Evolutionary conservation across 2,329 filamentous ascomycete genomes (phyloP).

Genomic region (Huntiella abstrusa): DNA sequence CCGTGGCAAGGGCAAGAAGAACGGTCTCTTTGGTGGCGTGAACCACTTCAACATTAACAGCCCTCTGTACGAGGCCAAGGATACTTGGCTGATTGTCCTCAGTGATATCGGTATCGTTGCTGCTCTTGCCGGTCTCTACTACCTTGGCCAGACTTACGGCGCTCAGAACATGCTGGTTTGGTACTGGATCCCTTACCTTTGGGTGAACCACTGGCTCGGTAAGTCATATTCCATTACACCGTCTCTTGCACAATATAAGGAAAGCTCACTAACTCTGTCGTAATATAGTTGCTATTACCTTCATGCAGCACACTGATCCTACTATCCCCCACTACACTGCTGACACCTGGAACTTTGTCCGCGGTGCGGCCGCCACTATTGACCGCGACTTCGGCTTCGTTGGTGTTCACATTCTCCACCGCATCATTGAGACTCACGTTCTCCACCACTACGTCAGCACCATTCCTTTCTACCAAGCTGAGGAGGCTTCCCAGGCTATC

Average conservation of each 20-base stretch:
- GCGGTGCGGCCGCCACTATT: slow-evolving; percentile 85
- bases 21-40: slow-evolving; percentile 62
- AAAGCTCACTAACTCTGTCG: neutral
- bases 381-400: slow-evolving; percentile 96
- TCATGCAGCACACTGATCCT: slow-evolving; percentile 91
- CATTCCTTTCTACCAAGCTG: slow-evolving; percentile 79
- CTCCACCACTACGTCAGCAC: slow-evolving; percentile 93
- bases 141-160: slow-evolving; percentile 59
- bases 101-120: slow-evolving; percentile 68
- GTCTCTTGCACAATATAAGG: neutral
- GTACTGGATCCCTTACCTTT: slow-evolving; percentile 89
- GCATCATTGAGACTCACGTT: slow-evolving; percentile 94
- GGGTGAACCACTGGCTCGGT: slow-evolving; percentile 99
- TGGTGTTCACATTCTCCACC: slow-evolving; percentile 76
- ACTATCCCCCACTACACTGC: slow-evolving; percentile 80
- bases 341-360: slow-evolving; percentile 78
- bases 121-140: slow-evolving; percentile 40
- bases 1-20: slow-evolving; percentile 79
- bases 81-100: slow-evolving; percentile 69
- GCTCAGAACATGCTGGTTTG: slow-evolving; percentile 77
- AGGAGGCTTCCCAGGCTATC: slow-evolving; percentile 87
- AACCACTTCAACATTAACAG: slow-evolving; percentile 88
- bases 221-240: slow-evolving; percentile 24
- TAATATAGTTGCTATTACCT: slow-evolving; percentile 76
- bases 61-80: slow-evolving; percentile 80